Evolutionary conservation across 1,139 yeast species (phyloP), one percentile per base, ranked within the genome.

Genomic region (Blastobotrys proliferans): DNA sequence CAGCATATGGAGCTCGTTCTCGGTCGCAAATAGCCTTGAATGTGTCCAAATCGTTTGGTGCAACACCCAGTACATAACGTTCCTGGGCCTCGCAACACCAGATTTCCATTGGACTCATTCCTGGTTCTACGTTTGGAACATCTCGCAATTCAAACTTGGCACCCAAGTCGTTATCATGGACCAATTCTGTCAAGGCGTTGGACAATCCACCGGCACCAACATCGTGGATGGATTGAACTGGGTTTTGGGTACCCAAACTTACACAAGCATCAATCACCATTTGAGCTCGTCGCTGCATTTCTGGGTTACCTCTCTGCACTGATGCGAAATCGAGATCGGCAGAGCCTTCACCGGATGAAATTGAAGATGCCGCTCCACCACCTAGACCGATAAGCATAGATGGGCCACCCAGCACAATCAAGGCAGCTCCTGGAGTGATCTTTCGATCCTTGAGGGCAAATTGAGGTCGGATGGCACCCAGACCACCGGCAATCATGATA

Each of bases 41-140:
- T 19, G 72, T 58, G 3, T 77, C 78, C 51, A 92, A 69, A 61
- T 88, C 85, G 50, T 80, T 81, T 44, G 87, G 88, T 10, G 90
- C 77, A 50, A 92, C 95, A 51, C 95, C 98, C 59, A 94, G 67
- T 22, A 94, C 98, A 60, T 90, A 94, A 66, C 99, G 81, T 67
- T 94, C 99, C 69, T 94, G 99, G 4, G 98, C 94, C 68, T 94
- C 99, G 59, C 94, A 90, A 77, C 99, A 94, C 99, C 99, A 94
- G 55, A 94, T 88, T 70, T 94, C 98, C 95, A 92, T 86, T 43
- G 99, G 97, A 8, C 97, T 90, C 97, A 94, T 88, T 46, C 97
- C 95, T 38, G 96, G 95, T 66, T 94, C 99, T 52, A 88, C 77
- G 29, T 90, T 82, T 46, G 95, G 78, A 45, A 94, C 83, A 46